Base-by-base conservation (phyloP, 2,329 filamentous ascomycete species). In the Pseudogymnoascus sp. region DNA sequence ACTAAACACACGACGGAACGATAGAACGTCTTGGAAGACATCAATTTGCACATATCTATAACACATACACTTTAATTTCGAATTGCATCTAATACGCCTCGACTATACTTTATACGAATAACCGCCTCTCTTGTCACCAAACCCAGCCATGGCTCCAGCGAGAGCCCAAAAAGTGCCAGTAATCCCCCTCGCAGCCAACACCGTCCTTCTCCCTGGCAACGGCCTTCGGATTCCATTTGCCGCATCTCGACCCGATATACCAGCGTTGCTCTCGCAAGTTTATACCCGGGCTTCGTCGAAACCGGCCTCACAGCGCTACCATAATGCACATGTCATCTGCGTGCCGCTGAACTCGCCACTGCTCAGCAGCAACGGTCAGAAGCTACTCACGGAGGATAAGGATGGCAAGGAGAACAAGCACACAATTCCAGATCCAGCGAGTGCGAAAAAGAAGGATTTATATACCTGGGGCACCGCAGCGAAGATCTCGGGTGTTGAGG, bases 211-310 rank as follows among this genome's bases (percentile, higher is more conserved):
- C 8, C 94, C 94, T 3, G 91, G 92, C 64, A 85, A 92, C 62
- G 86, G 92, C 59, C 83, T 96, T 68, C 88, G 92, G 68, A 89
- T 97, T 66, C 86, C 90, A 61, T 87, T 97, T 60, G 85, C 87
- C 40, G 86, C 81, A 37, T 81, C 87, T 74, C 90, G 93, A 59
- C 86, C 90, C 67, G 94, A 97, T 74, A 88, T 97, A 67, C 88
- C 91, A 60, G 89, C 93, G 59, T 84, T 97, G 47, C 85, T 99
- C 62, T 89, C 92, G 17, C 87, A 88, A 68, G 84, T 96, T 63
- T 93, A 96, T 75, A 89, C 89, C 69, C 85, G 86, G 67, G 86
- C 87, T 29, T 81, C 88, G 35, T 83, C 84, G 40, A 87, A 86
- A 69, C 83, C 87, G 66, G 83, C 85, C 29, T 82, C 81, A 64